Evolutionary conservation across 2,329 filamentous ascomycete genomes (phyloP), one percentile per base, ranked within the genome.

Genomic region (Aureobasidium mangrovei): DNA sequence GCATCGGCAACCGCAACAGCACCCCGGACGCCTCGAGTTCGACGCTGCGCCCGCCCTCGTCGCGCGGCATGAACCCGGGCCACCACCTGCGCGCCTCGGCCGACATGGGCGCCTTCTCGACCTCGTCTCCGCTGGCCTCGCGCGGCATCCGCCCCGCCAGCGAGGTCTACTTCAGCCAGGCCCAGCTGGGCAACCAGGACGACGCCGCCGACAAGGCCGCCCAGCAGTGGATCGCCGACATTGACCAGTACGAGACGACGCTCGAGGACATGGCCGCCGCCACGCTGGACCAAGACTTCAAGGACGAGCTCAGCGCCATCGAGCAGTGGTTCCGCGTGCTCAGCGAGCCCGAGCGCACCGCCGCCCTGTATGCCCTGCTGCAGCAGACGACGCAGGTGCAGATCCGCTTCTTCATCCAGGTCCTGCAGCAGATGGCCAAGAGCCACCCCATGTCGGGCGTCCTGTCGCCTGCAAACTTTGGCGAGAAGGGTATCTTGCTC

Each of bases 351-450:
- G 93, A 98, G 73, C 82, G 93, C 59, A 98, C 93, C 24, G 93
- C 93, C 58, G 93, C 93, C 46, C 75, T 97, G 56, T 98, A 98
- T 70, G 91, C 93, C 58, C 77, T 98, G 63, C 78, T 98, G 57
- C 93, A 98, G 75, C 93, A 98, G 77, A 97, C 93, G 4, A 98
- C 93, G 4, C 93, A 97, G 73, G 91, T 98, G 58, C 93, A 98
- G 74, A 95, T 97, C 67, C 85, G 93, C 54, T 98, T 98, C 78
- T 98, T 98, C 73, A 97, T 97, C 62, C 91, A 97, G 72, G 90
- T 98, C 44, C 77, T 98, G 63, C 91, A 97, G 75, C 93, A 98
- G 71, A 98, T 97, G 93, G 91, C 91, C 60, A 95, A 96, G 75
- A 95, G 85, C 65, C 91, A 97, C 70, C 93, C 93, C 29, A 94